These are phyloP conservation scores for Citeromyces nyonsensis DNA, from an alignment of 805 yeast genomes.

Conservation along the genomic window DNA sequence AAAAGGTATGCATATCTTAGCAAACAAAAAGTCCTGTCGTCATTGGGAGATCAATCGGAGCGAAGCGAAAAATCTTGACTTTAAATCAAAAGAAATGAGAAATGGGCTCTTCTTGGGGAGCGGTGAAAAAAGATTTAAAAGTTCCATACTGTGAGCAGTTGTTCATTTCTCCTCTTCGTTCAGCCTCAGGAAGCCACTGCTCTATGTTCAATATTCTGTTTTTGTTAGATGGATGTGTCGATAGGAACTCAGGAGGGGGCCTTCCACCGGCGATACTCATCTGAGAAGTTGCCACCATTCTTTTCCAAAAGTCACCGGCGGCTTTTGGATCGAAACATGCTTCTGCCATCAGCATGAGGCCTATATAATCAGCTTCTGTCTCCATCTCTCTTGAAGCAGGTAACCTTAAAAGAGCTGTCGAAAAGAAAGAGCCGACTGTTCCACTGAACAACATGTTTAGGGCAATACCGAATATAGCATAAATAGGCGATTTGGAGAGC, in stretches of 20 bases:
- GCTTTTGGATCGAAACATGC: slow-evolving; percentile 77
- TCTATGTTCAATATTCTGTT: slow-evolving; percentile 55
- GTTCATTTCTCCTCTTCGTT: slow-evolving; percentile 8
- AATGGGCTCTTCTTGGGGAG: no score
- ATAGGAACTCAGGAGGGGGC: slow-evolving; percentile 40
- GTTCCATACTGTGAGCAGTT: no score
- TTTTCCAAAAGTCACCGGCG: slow-evolving; percentile 65
- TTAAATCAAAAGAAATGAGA: no score
- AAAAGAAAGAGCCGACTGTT: slow-evolving; percentile 29
- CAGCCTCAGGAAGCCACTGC: slow-evolving; percentile 51
- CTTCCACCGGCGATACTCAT: slow-evolving; percentile 23
- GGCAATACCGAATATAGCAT: slow-evolving; percentile 32
- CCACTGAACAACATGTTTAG: slow-evolving; percentile 50
- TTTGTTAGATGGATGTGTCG: slow-evolving; percentile 83
- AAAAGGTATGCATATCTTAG: no score
- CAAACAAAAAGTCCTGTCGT: no score
- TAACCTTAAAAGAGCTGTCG: slow-evolving; percentile 46
- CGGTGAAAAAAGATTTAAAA: no score
- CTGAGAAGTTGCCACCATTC: slow-evolving; percentile 36
- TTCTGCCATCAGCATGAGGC: slow-evolving; percentile 78
- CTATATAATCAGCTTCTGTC: slow-evolving; percentile 90
- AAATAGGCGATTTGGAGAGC: slow-evolving; percentile 62
- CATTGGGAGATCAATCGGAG: no score
- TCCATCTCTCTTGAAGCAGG: slow-evolving; percentile 93
- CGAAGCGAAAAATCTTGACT: no score